Conservation (phyloP, 2,329 filamentous ascomycete genomes). For the Fusarium setosum region DNA sequence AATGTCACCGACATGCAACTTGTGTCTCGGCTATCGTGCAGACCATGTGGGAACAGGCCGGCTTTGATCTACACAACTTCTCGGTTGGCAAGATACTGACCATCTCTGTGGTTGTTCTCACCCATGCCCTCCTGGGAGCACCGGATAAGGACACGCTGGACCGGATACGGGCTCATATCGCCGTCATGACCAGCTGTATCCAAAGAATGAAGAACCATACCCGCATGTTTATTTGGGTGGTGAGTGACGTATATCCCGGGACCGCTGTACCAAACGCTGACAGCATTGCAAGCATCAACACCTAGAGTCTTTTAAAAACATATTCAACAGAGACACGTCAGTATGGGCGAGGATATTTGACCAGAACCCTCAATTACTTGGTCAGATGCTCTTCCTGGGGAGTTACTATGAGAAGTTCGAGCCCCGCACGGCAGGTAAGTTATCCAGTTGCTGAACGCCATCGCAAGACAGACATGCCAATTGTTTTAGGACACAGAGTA, state of each 20-base stretch:
- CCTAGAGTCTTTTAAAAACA: neutral
- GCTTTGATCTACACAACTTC: slow-evolving; percentile 9
- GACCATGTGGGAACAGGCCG: neutral
- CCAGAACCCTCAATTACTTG: neutral
- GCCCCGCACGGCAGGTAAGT: neutral
- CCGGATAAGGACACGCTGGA: neutral
- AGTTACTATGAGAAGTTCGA: neutral
- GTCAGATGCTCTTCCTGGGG: neutral
- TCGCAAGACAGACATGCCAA: neutral
- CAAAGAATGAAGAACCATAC: neutral
- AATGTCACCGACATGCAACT: neutral
- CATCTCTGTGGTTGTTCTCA: neutral
- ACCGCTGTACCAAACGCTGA: neutral
- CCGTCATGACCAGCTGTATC: neutral
- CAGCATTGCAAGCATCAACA: neutral
- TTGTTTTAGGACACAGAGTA: neutral
- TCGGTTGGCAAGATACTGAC: slow-evolving; percentile 8
- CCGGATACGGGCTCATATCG: neutral
- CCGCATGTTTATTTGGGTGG: neutral
- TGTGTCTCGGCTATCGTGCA: neutral
- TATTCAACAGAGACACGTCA: neutral
- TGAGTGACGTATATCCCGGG: neutral
- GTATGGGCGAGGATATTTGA: neutral
- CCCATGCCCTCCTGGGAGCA: neutral
- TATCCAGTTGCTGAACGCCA: too few species aligned